Evolutionary conservation across 1,139 yeast genomes (phyloP).

Genomic region (Casaregolazyma suthepensis): DNA sequence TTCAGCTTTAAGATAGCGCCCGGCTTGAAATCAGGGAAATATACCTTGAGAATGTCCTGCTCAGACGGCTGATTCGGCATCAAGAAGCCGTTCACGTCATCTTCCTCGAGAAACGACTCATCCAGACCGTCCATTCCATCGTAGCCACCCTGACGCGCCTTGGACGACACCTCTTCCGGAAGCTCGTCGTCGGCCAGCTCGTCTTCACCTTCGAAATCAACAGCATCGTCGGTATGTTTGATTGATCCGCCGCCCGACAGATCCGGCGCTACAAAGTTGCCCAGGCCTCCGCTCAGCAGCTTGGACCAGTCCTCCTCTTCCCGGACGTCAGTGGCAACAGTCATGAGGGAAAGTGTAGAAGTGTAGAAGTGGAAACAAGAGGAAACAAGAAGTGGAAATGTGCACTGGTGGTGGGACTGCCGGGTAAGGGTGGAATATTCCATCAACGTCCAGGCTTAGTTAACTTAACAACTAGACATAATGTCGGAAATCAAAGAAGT

Average conservation of each 20-base stretch:
- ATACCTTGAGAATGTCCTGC: slow-evolving; percentile 30
- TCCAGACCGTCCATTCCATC: slow-evolving; percentile 28
- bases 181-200: slow-evolving; percentile 84
- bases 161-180: slow-evolving; percentile 38
- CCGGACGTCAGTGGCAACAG: slow-evolving; percentile 7
- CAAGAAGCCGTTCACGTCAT: slow-evolving; percentile 4
- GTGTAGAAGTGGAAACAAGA: neutral
- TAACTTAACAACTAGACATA: neutral
- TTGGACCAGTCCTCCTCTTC: slow-evolving; percentile 26
- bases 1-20: slow-evolving; percentile 60
- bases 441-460: neutral
- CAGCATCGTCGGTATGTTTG: slow-evolving; percentile 85
- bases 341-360: neutral
- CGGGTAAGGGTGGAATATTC: slow-evolving; percentile 1
- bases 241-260: slow-evolving; percentile 33
- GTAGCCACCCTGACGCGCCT: slow-evolving; percentile 28
- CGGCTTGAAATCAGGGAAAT: slow-evolving; percentile 59
- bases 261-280: slow-evolving; percentile 23
- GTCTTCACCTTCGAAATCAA: slow-evolving; percentile 92
- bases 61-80: slow-evolving; percentile 6
- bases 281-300: slow-evolving; percentile 20
- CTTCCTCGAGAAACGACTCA: neutral
- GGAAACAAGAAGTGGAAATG: neutral
- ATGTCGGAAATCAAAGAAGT: slow-evolving; percentile 13
- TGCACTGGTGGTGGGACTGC: neutral